These are phyloP conservation scores for Pseudopithomyces chartarum DNA, from an alignment of 2,329 filamentous ascomycete species.

Conservation along the genomic window DNA sequence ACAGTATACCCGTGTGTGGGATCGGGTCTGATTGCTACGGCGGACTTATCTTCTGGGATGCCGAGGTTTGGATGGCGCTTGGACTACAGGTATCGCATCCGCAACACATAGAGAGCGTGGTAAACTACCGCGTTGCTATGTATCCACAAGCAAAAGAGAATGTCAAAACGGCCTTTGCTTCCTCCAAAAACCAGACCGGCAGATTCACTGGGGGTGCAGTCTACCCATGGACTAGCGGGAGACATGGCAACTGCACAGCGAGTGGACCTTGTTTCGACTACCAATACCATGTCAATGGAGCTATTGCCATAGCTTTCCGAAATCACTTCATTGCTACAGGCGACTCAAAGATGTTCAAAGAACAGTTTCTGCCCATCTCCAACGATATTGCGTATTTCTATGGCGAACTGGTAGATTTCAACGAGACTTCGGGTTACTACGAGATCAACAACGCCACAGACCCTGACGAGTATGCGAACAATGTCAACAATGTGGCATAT, in stretches of 20 bases:
- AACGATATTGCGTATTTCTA: conserved; percentile 68
- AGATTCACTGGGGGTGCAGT: conserved; percentile 65
- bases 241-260: conserved; percentile 70
- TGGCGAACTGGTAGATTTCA: conserved; percentile 63
- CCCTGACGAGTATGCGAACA: conserved; percentile 73
- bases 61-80: conserved; percentile 71
- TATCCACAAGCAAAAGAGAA: conserved; percentile 66
- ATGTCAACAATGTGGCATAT: conserved; percentile 70
- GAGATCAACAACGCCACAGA: conserved; percentile 66
- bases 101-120: conserved; percentile 64
- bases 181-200: conserved; percentile 64
- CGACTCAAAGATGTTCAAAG: conserved; percentile 60
- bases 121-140: conserved; percentile 65
- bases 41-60: conserved; percentile 70
- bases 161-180: conserved; percentile 58
- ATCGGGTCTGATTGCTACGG: conserved; percentile 70
- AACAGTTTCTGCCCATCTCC: conserved; percentile 65
- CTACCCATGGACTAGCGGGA: conserved; percentile 70
- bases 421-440: conserved; percentile 49
- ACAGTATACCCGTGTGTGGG: conserved; percentile 72
- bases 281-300: conserved; percentile 73
- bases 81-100: conserved; percentile 69
- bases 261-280: conserved; percentile 70
- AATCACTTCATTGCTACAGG: conserved; percentile 67
- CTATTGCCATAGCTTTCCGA: conserved; percentile 67